Conservation (phyloP, 176 grass and related monocot genomes). For the Carex scoparia region DNA sequence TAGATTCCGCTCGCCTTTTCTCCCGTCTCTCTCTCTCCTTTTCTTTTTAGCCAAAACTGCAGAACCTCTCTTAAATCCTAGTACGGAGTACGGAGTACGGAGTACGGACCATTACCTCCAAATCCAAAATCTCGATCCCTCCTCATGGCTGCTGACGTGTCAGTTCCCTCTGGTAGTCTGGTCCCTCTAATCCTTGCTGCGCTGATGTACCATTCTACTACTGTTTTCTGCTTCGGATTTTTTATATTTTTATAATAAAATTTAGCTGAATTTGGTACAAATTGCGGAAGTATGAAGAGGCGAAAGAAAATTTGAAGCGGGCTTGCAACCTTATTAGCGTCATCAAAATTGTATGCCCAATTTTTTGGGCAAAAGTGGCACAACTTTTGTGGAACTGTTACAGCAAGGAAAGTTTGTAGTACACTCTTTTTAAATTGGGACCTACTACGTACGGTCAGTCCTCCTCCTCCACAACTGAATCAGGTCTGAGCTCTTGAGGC, state of each 20-base stretch:
- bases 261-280: background rate
- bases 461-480: background rate
- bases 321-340: constrained; percentile 46
- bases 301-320: constrained; percentile 46
- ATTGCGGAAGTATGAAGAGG: constrained; percentile 44
- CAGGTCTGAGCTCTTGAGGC: background rate
- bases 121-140: background rate
- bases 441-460: background rate
- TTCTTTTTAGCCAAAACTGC: no score
- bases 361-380: background rate
- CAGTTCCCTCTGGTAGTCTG: background rate
- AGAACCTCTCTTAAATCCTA: no score
- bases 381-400: background rate
- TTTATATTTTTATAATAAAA: background rate
- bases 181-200: constrained; percentile 52
- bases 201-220: constrained; percentile 35
- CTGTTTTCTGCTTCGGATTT: background rate
- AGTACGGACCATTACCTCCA: background rate
- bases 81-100: no score
- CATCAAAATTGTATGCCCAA: constrained; percentile 36
- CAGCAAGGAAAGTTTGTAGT: background rate
- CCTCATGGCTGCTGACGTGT: constrained; percentile 15
- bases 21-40: no score
- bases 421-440: background rate
- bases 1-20: no score